Conservation (phyloP, 2,329 filamentous ascomycete genomes). For the Knufia petricola region DNA sequence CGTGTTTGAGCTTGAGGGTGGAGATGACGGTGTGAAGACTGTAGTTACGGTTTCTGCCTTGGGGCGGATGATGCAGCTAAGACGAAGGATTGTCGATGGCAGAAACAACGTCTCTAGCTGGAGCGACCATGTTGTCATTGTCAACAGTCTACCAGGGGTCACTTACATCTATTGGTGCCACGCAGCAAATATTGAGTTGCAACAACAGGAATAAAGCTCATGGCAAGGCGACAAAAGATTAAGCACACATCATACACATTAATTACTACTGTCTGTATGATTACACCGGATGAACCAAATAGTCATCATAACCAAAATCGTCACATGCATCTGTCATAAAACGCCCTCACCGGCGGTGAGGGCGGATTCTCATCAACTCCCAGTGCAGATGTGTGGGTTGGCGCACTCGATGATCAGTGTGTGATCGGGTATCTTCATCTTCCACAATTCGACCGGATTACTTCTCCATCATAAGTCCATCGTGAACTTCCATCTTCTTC, state of each 20-base stretch:
- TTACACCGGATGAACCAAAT: background rate
- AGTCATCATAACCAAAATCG: background rate
- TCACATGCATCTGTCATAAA: background rate
- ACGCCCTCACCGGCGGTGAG: slow-evolving; percentile 6
- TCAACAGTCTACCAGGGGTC: too few species aligned
- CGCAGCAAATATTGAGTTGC: too few species aligned
- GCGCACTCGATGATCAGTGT: background rate
- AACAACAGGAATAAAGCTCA: too few species aligned
- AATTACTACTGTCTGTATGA: background rate
- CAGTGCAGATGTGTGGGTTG: background rate
- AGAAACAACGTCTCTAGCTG: too few species aligned
- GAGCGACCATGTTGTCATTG: too few species aligned
- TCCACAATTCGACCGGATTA: background rate
- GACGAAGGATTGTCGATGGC: too few species aligned
- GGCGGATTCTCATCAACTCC: background rate
- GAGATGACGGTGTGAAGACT: too few species aligned
- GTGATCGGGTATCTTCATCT: background rate
- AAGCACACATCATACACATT: slow-evolving; percentile 3
- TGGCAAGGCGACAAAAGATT: too few species aligned
- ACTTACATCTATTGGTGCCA: too few species aligned
- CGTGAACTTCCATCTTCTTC: background rate
- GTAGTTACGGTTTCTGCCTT: too few species aligned
- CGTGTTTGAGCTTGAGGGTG: too few species aligned
- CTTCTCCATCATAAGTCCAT: background rate
- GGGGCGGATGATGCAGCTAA: too few species aligned